Evolutionary conservation across 805 yeast species (phyloP).

Genomic region (Hanseniaspora valbyensis): DNA sequence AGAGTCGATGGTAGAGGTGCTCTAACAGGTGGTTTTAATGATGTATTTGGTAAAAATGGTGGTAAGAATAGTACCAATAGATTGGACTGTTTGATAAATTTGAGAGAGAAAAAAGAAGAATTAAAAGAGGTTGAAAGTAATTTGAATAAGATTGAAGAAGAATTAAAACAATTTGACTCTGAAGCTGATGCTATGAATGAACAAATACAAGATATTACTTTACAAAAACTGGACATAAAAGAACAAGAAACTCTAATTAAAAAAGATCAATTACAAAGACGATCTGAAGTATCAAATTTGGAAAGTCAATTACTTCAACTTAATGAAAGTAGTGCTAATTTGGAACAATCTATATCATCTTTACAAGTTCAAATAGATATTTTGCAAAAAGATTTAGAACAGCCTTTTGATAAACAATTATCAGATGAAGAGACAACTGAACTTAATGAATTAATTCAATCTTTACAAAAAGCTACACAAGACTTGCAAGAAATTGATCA

Average conservation of each 20-base stretch:
- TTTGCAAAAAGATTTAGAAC: conserved; percentile 38
- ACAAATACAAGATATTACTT: conserved; percentile 29
- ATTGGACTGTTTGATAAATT: conserved; percentile 17
- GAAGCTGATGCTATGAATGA: conserved; percentile 42
- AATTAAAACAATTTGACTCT: conserved; percentile 39
- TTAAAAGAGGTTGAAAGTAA: conserved; percentile 28
- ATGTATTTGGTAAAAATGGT: conserved; percentile 23
- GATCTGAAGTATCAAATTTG: conserved; percentile 33
- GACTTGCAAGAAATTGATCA: conserved; percentile 31
- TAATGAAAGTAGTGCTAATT: conserved; percentile 30
- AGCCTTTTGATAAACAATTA: conserved; percentile 46
- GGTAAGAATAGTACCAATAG: not conserved
- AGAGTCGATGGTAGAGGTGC: conserved; percentile 75
- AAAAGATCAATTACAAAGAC: conserved; percentile 25
- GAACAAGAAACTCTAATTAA: conserved; percentile 34
- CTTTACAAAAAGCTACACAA: conserved; percentile 38
- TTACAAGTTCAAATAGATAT: conserved; percentile 34
- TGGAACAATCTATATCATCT: conserved; percentile 29
- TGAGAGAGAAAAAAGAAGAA: conserved; percentile 38
- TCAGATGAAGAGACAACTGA: conserved; percentile 38
- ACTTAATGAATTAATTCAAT: conserved; percentile 31
- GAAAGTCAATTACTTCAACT: conserved; percentile 36
- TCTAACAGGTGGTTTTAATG: conserved; percentile 78
- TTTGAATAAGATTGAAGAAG: conserved; percentile 32
- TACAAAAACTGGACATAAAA: conserved; percentile 32